Evolutionary conservation across 1,284 basidiomycete genomes (phyloP), one percentile per base, ranked within the genome.

Genomic region (Abortiporus biennis): DNA sequence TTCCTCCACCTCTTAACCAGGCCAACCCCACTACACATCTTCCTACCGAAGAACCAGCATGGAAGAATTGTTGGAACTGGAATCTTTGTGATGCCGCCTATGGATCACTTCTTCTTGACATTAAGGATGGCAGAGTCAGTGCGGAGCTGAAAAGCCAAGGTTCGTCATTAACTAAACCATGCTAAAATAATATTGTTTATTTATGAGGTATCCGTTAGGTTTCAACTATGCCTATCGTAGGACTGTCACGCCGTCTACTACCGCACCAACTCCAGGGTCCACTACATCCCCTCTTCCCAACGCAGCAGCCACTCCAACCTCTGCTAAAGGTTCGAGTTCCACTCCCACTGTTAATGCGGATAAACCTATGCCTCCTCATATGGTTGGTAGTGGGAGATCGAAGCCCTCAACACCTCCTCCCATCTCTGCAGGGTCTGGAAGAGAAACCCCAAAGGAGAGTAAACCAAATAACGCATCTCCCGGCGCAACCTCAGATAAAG

Each of bases 21-120:
- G 68, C 72, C 12, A 78, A 76, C 31, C 71, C 73, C 3, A 74
- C 72, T 2, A 71, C 73, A 8, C 63, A 63, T 16, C 63, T 71
- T 3, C 69, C 72, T 19, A 67, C 71, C 6, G 92, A 93, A 58
- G 92, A 93, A 52, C 80, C 85, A 3, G 80, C 88, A 1, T 97
- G 93, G 95, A 98, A 92, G 67, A 98, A 93, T 62, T 92, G 88
- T 56, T 99, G 95, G 95, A 93, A 98, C 64, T 98, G 93, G 93
- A 93, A 95, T 56, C 66, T 96, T 31, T 92, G 94, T 46, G 95
- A 99, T 57, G 95, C 94, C 6, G 85, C 90, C 1, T 95, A 88
- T 51, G 96, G 95, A 2, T 82, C 80, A 13, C 74, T 99, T 31
- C 68, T 97, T 1, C 68, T 99, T 36, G 91, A 95, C 51, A 70